Conservation (phyloP, 352 stramenopile genomes). For the Globisporangium splendens region DNA sequence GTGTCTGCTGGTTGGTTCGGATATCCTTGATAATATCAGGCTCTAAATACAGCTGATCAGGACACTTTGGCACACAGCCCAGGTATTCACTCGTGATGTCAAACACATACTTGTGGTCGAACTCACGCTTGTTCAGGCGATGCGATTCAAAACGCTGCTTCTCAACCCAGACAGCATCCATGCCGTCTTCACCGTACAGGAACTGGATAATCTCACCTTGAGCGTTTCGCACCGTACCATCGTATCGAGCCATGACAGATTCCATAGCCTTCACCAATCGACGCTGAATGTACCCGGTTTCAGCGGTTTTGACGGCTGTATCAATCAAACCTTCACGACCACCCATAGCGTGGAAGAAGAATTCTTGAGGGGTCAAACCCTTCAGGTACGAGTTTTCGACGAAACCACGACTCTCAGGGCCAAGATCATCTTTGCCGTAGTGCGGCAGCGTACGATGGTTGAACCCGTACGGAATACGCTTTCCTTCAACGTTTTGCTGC, state of each 20-base stretch:
- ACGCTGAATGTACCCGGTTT: conserved; percentile 99
- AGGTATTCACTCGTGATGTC: conserved; percentile 92
- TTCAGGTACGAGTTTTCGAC: conserved; percentile 99
- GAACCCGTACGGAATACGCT: conserved; percentile 96
- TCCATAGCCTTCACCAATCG: conserved; percentile 99
- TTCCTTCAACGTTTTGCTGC: conserved; percentile 98
- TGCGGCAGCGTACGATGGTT: conserved; percentile 95
- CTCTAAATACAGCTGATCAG: conserved; percentile 81
- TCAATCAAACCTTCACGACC: conserved; percentile 99
- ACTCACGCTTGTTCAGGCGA: conserved; percentile 89
- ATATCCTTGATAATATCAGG: conserved; percentile 89
- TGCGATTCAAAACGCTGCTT: conserved; percentile 94
- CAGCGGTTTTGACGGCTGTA: conserved; percentile 99
- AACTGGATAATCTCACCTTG: conserved; percentile 88
- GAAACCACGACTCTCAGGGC: conserved; percentile 97
- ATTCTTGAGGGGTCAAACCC: conserved; percentile 93
- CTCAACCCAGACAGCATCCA: conserved; percentile 99
- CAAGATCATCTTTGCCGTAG: conserved; percentile 96
- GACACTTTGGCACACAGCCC: conserved; percentile 84
- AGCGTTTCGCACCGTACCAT: conserved; percentile 97
- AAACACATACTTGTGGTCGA: conserved; percentile 93
- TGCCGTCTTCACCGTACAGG: conserved; percentile 97
- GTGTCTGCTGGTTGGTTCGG: conserved; percentile 91
- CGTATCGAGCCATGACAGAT: conserved; percentile 98
- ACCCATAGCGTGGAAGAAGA: conserved; percentile 99